Conservation (phyloP, 148 eudicot species). For the Suaeda aralocaspica region DNA sequence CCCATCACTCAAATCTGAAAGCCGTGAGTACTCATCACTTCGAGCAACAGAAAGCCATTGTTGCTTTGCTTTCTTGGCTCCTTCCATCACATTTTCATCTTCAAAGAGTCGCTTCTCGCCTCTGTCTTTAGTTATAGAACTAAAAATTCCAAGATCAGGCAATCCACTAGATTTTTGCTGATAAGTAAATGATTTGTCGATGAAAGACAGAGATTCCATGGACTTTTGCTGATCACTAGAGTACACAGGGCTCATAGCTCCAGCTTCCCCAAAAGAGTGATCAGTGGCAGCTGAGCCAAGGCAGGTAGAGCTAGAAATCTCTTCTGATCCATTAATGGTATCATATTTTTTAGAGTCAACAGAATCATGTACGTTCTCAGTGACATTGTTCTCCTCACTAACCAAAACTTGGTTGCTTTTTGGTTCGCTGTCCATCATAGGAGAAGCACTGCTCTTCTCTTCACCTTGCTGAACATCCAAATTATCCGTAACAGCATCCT, state of each 20-base stretch:
- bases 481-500: conserved; percentile 29
- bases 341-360: conserved; percentile 27
- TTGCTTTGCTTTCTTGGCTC: conserved; percentile 51
- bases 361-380: conserved; percentile 25
- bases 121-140: conserved; percentile 40
- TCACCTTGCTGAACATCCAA: conserved; percentile 23
- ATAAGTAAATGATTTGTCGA: conserved; percentile 30
- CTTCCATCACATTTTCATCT: conserved; percentile 34
- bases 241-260: conserved; percentile 16
- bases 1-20: conserved; percentile 35
- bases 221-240: conserved; percentile 25
- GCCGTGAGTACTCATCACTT: conserved; percentile 31
- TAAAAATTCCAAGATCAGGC: conserved; percentile 37
- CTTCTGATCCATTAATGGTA: conserved; percentile 30
- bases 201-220: conserved; percentile 31
- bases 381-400: conserved; percentile 26
- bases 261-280: conserved; percentile 25
- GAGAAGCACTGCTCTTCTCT: conserved; percentile 35
- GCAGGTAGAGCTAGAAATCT: conserved; percentile 27
- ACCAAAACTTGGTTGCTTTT: conserved; percentile 31
- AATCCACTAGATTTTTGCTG: conserved; percentile 41
- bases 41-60: conserved; percentile 53
- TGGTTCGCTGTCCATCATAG: conserved; percentile 30
- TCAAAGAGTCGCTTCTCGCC: conserved; percentile 66
- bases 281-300: conserved; percentile 27